Evolutionary conservation across 2,329 filamentous ascomycete genomes (phyloP).

Genomic region (Epichloe bromicola): DNA sequence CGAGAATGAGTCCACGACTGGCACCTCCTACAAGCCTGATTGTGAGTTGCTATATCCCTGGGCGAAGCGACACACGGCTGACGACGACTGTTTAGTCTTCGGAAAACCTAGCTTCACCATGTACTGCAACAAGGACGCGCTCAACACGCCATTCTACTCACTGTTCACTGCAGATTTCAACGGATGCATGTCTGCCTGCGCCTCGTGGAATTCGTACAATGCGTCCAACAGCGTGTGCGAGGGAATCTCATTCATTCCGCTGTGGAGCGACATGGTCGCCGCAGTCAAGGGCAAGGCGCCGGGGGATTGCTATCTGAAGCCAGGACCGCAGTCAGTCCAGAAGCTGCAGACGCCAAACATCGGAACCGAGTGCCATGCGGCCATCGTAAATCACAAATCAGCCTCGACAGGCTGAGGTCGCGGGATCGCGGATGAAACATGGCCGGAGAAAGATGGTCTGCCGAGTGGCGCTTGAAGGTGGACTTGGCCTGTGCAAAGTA

Average conservation of each 20-base stretch:
- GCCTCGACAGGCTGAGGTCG: neutral
- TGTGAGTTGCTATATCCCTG: neutral
- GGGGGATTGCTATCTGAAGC: conserved; percentile 5
- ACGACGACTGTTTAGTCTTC: conserved; percentile 18
- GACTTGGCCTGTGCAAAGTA: too few relatives aligned
- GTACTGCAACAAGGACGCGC: conserved; percentile 30
- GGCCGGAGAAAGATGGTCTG: neutral
- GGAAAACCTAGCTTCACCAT: conserved; percentile 24
- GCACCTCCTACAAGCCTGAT: conserved; percentile 4
- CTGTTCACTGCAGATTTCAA: conserved; percentile 30
- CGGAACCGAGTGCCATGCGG: conserved; percentile 2
- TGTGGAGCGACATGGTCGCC: conserved; percentile 4
- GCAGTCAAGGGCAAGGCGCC: conserved; percentile 3
- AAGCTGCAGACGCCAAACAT: conserved; percentile 3
- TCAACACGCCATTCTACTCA: conserved; percentile 22
- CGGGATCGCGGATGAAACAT: neutral
- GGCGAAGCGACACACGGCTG: neutral
- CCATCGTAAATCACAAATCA: neutral
- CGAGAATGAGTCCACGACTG: conserved; percentile 21
- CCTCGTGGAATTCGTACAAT: conserved; percentile 18
- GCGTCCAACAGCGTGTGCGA: conserved; percentile 3
- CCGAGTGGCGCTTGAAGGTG: neutral
- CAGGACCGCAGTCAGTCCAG: neutral
- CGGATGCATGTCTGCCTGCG: conserved; percentile 35
- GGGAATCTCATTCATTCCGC: conserved; percentile 10